Conservation (phyloP, 2,329 filamentous ascomycete species). For the Helminthosporium solani region DNA sequence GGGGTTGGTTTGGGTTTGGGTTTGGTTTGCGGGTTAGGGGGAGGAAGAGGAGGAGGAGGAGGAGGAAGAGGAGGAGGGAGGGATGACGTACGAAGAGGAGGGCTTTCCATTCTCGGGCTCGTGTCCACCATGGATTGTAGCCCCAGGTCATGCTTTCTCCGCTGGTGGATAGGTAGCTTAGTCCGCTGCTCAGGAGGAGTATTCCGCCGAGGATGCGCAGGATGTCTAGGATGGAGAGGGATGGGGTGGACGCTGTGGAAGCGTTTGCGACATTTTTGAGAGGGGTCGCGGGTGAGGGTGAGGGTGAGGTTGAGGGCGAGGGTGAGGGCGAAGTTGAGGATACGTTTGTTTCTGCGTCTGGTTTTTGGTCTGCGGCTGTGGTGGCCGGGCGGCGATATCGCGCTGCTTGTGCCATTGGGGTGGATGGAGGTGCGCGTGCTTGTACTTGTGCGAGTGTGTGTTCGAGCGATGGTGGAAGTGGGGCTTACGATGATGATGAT, state of each 20-base stretch:
- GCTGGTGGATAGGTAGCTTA: conserved; percentile 75
- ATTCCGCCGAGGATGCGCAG: conserved; percentile 69
- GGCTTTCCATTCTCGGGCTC: conserved; percentile 36
- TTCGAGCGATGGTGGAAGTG: background rate
- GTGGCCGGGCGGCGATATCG: conserved; percentile 15
- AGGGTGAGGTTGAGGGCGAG: conserved; percentile 7
- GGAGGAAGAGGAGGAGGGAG: background rate
- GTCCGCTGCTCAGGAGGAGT: conserved; percentile 62
- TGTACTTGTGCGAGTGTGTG: background rate
- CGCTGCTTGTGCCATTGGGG: conserved; percentile 7
- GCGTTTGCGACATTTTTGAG: conserved; percentile 24
- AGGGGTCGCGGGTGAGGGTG: conserved; percentile 16
- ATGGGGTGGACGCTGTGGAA: conserved; percentile 10
- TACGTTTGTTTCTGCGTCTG: no score
- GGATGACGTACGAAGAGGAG: conserved; percentile 28
- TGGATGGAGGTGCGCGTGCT: background rate
- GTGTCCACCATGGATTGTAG: conserved; percentile 43
- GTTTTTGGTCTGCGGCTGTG: no score
- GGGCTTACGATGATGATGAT: background rate
- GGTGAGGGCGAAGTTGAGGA: background rate
- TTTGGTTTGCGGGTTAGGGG: background rate
- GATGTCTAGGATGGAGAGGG: conserved; percentile 57
- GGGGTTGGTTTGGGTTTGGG: background rate
- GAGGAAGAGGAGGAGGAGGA: background rate
- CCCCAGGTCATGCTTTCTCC: conserved; percentile 55